Percentiles rank a stretch among this genome's conserved stretches.
phyloP scores from a whole-genome alignment of 192 early-diverging fungal genomes.

The Pilobolus umbonatus region DNA sequence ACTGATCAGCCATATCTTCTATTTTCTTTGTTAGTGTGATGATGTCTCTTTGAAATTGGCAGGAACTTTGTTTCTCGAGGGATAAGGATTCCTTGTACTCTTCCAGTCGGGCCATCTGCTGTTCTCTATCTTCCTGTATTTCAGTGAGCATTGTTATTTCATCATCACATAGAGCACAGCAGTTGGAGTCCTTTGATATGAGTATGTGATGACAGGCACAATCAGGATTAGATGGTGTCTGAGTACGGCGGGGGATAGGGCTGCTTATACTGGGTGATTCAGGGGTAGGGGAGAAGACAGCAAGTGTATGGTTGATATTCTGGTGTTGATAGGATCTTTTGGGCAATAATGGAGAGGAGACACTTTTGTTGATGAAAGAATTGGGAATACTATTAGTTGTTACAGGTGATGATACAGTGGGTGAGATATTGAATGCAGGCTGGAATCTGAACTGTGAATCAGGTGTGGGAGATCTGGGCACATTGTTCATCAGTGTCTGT shows the following conservation, averaged over 20 bases:
- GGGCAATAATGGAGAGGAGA: constrained; percentile 5
- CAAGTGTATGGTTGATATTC: not conserved
- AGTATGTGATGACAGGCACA: constrained; percentile 31
- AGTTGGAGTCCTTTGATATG: constrained; percentile 13
- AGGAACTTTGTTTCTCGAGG: not conserved
- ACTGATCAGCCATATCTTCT: constrained; percentile 66
- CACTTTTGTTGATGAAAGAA: too few species aligned
- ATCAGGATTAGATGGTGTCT: not conserved
- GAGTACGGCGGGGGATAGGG: not conserved
- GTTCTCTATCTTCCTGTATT: constrained; percentile 16
- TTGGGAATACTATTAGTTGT: not conserved
- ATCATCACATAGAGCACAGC: constrained; percentile 30
- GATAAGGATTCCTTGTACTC: not conserved
- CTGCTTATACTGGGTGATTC: not conserved
- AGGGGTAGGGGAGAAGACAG: constrained; percentile 28
- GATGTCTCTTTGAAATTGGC: not conserved
- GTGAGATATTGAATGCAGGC: not conserved
- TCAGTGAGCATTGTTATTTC: constrained; percentile 21
- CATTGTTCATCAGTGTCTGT: constrained; percentile 46
- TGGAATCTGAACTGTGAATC: not conserved
- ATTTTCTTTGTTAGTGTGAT: constrained; percentile 55
- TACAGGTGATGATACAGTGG: not conserved
- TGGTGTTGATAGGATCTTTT: not conserved
- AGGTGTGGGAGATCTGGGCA: constrained; percentile 11
- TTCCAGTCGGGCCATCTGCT: constrained; percentile 15